Evolutionary conservation across 2,329 filamentous ascomycete species (phyloP), one percentile per base, ranked within the genome.

Genomic region (Curvularia eragrostidis): DNA sequence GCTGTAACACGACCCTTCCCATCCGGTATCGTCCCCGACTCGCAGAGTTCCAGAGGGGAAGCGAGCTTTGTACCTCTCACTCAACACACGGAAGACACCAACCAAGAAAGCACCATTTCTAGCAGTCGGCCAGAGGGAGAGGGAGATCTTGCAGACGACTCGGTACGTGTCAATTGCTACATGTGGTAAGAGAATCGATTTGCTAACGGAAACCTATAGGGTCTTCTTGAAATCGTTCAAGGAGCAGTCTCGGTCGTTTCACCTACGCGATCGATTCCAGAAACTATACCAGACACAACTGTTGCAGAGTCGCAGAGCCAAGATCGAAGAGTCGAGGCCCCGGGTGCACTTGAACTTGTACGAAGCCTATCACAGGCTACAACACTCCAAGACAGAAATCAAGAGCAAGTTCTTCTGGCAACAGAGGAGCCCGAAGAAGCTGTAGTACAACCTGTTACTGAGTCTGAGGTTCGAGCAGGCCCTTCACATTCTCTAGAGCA

Each of bases 11-110:
- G 48, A 10, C 49, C 48, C 6, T 48, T 39, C 23, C 56, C 56
- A 8, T 61, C 65, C 7, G 65, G 68, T 23, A 51, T 75, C 7
- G 65, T 75, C 2, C 65, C 57, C 30, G 71, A 74, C 28, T 74
- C 72, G 3, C 69, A 75, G 48, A 67, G 60, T 48, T 68, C 65
- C 10, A 59, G 42, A 3, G 62, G 63, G 8, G 65, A 65, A 32
- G 59, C 46, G 5, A 74, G 63, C 58, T 74, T 70, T 44, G 47
- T 68, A 12, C 60, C 65, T 0, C 51, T 64, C 0, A 71, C 69
- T n/a, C 71, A 74, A 41, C 55, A 48, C 3, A 61, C 53, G 1
- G 66, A 59, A 6, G 48, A 50, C 4, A 58, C 56, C 2, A 62
- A 46, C 5, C 60, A 56, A 42, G 48, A 51, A 18, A 58, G 48